These are phyloP conservation scores for Halophytophthora batemanensis DNA, from an alignment of 352 stramenopile genomes.

Conservation along the genomic window DNA sequence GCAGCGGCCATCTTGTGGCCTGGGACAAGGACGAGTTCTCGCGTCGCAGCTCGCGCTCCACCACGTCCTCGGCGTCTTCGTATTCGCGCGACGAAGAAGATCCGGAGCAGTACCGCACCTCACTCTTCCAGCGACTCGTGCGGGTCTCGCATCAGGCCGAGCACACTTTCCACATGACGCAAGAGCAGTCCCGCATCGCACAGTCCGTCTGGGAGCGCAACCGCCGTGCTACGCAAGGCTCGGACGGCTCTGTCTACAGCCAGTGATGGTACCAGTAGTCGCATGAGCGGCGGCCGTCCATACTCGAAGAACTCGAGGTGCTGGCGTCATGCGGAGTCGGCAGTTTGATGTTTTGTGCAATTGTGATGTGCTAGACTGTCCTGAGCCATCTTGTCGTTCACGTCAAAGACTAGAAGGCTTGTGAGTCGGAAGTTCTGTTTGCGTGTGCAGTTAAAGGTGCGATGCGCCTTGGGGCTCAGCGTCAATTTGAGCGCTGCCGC, in stretches of 20 bases:
- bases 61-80: conserved; percentile 27
- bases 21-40: conserved; percentile 26
- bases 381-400: no score
- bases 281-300: no score
- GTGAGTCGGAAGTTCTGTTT: no score
- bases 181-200: conserved; percentile 33
- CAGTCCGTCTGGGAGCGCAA: conserved; percentile 27
- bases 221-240: conserved; percentile 8
- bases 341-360: no score
- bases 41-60: conserved; percentile 25
- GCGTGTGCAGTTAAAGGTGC: no score
- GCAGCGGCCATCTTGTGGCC: conserved; percentile 1
- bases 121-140: conserved; percentile 36
- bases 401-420: no score
- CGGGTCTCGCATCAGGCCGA: conserved; percentile 38
- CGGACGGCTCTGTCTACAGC: conserved; percentile 15
- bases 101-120: conserved; percentile 29
- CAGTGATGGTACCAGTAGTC: no score
- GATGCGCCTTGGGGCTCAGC: no score
- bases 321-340: no score
- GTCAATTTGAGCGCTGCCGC: no score
- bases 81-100: conserved; percentile 25
- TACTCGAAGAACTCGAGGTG: no score
- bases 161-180: conserved; percentile 37
- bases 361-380: no score